Conservation (phyloP, 2,329 filamentous ascomycete species). For the Arachnomyces sp. region DNA sequence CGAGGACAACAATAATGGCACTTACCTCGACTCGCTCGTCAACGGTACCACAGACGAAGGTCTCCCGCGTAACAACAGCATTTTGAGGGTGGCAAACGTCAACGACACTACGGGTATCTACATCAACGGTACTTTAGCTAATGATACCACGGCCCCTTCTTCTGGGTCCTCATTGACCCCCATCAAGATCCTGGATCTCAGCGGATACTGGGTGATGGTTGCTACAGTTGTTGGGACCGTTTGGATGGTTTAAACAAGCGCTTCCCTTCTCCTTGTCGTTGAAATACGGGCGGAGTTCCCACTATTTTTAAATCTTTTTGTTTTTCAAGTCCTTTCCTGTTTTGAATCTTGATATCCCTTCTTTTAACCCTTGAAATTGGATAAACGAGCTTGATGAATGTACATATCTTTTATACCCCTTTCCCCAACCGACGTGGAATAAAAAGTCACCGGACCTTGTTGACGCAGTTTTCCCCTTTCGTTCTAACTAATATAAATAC, state of each 20-base stretch:
- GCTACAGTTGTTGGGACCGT: slow-evolving; percentile 29
- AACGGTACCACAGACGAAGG: slow-evolving; percentile 30
- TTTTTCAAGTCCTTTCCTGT: slow-evolving; percentile 12
- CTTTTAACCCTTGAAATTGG: not conserved
- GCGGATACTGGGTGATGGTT: slow-evolving; percentile 37
- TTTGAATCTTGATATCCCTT: slow-evolving; percentile 13
- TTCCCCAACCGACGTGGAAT: no score
- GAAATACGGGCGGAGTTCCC: not conserved
- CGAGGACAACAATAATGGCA: slow-evolving; percentile 42
- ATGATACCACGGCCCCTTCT: slow-evolving; percentile 10
- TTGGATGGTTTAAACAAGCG: slow-evolving; percentile 24
- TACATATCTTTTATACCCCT: no score
- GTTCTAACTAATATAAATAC: no score
- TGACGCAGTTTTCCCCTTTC: no score
- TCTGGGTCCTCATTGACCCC: not conserved
- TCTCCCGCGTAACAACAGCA: slow-evolving; percentile 29
- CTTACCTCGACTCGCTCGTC: slow-evolving; percentile 36
- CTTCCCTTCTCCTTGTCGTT: not conserved
- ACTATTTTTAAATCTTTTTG: slow-evolving; percentile 11
- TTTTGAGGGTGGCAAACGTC: slow-evolving; percentile 30
- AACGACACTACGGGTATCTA: slow-evolving; percentile 40
- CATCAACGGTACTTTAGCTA: slow-evolving; percentile 42
- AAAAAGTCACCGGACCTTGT: no score
- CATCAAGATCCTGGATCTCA: slow-evolving; percentile 21
- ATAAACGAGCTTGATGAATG: no score